Evolutionary conservation across 495 filamentous ascomycete genomes (phyloP).

Genomic region (Cetradonia linearis): DNA sequence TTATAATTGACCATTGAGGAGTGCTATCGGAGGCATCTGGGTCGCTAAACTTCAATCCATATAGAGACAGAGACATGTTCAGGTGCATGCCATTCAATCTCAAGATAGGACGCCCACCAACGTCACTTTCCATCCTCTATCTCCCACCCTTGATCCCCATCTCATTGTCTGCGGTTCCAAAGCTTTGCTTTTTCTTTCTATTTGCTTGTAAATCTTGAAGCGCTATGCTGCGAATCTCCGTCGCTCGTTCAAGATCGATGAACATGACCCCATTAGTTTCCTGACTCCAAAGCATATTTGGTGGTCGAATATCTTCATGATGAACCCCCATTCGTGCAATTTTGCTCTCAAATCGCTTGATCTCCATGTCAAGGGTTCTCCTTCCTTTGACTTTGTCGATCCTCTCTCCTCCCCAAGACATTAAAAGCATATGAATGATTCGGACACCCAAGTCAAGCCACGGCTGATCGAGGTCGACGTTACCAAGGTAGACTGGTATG

Average conservation of each 20-base stretch:
- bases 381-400: neutral
- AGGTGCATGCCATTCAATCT: no score
- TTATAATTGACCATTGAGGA: no score
- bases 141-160: no score
- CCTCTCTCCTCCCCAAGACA: constrained; percentile 2
- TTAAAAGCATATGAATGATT: neutral
- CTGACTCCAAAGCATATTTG: constrained; percentile 24
- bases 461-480: neutral
- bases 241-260: constrained; percentile 25
- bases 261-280: constrained; percentile 24
- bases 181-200: neutral
- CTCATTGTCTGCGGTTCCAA: no score
- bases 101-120: no score
- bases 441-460: neutral
- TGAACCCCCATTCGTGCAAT: constrained; percentile 17
- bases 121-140: no score
- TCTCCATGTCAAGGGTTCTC: neutral
- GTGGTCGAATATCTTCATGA: constrained; percentile 21
- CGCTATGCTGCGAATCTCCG: neutral
- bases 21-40: no score
- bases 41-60: no score
- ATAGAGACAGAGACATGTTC: no score
- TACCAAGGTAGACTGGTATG: neutral
- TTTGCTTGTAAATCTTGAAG: neutral
- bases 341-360: neutral